These are phyloP conservation scores for Cicer chorassanicum DNA, from an alignment of 306 rosid species.

Conservation along the genomic window DNA sequence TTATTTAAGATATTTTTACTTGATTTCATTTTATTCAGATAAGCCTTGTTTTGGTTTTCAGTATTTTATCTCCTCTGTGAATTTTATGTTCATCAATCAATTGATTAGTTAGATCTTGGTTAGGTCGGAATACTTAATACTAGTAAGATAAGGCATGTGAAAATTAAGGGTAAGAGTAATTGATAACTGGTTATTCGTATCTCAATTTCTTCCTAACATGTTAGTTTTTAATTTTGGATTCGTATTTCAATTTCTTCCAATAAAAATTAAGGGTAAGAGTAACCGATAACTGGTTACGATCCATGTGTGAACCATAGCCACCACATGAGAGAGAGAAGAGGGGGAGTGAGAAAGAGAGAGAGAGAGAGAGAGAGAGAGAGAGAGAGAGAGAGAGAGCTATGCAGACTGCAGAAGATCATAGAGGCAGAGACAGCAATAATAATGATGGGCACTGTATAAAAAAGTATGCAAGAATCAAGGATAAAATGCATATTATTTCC, in stretches of 20 bases:
- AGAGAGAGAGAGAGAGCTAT: neutral
- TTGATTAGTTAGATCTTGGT: too few relatives aligned
- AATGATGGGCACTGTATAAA: neutral
- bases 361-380: neutral
- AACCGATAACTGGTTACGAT: neutral
- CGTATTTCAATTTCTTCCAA: neutral
- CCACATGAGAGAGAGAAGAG: neutral
- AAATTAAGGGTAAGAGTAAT: too few relatives aligned
- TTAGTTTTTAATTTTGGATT: neutral
- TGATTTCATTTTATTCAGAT: too few relatives aligned
- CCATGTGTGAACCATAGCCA: neutral
- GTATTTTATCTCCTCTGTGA: too few relatives aligned
- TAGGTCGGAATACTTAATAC: too few relatives aligned
- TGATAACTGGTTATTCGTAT: too few relatives aligned
- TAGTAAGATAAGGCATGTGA: too few relatives aligned
- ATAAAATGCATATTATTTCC: neutral
- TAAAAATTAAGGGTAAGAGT: neutral
- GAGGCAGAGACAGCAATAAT: constrained; percentile 13
- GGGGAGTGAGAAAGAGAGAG: neutral
- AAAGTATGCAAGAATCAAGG: neutral
- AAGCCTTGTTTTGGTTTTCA: too few relatives aligned
- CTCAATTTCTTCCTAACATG: neutral
- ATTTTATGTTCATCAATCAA: too few relatives aligned
- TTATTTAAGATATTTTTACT: too few relatives aligned
- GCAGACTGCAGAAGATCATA: neutral